phyloP scores from a whole-genome alignment of 1,284 basidiomycete species.

The Trametes polyzona region DNA sequence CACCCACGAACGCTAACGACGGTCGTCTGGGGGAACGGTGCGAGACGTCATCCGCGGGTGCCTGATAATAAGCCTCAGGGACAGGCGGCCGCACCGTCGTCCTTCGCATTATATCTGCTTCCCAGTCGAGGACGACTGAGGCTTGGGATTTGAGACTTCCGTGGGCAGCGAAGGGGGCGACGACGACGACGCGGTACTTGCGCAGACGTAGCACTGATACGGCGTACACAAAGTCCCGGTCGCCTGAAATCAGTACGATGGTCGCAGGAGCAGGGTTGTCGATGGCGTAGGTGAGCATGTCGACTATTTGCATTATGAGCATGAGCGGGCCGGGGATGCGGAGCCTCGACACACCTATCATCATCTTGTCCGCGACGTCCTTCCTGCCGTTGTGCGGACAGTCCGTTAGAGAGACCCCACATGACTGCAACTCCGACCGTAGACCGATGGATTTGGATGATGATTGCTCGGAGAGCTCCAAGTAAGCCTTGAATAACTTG shows the following conservation, averaged over 20 bases:
- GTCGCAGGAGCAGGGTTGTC: constrained; percentile 57
- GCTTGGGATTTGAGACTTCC: constrained; percentile 58
- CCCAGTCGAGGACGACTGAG: constrained; percentile 58
- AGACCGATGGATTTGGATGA: constrained; percentile 40
- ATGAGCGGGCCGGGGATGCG: no score
- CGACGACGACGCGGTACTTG: constrained; percentile 51
- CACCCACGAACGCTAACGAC: constrained; percentile 8
- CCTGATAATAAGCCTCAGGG: constrained; percentile 7
- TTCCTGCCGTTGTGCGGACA: constrained; percentile 49
- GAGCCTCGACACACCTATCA: constrained; percentile 37
- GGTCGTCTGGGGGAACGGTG: constrained; percentile 22
- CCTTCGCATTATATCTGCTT: constrained; percentile 40
- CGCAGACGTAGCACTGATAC: constrained; percentile 56
- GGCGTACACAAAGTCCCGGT: constrained; percentile 65
- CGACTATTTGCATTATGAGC: constrained; percentile 45
- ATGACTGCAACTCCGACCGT: constrained; percentile 51
- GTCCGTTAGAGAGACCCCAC: constrained; percentile 45
- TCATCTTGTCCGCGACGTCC: constrained; percentile 48
- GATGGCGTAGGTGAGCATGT: constrained; percentile 62
- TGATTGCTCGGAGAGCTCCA: constrained; percentile 43
- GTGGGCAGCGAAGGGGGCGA: constrained; percentile 43
- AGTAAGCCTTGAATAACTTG: constrained; percentile 52
- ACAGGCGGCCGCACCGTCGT: constrained; percentile 11
- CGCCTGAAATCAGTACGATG: constrained; percentile 58
- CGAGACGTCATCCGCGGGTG: constrained; percentile 8